A percentile compares a stretch with the other conserved stretches of the same genome.
These are phyloP conservation scores for Phytophthora rubi DNA, from an alignment of 352 stramenopile species.

Conservation along the genomic window DNA sequence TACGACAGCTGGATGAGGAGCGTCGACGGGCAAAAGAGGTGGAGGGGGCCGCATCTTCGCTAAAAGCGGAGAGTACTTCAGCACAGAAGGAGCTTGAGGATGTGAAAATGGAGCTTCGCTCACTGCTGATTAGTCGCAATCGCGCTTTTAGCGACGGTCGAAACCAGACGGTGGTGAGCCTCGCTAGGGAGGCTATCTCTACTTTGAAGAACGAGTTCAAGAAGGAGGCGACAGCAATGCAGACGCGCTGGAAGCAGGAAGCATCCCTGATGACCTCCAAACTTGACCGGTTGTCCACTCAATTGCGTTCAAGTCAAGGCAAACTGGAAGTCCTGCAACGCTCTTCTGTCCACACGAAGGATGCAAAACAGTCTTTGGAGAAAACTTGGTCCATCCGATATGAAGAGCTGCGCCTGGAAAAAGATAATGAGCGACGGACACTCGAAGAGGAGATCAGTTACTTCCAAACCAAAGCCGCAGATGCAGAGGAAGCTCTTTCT, in stretches of 20 bases:
- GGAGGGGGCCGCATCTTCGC: slow-evolving; percentile 27
- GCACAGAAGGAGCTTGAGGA: slow-evolving; percentile 49
- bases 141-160: slow-evolving; percentile 9
- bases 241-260: slow-evolving; percentile 59
- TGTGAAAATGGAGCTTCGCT: slow-evolving; percentile 49
- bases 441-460: slow-evolving; percentile 55
- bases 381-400: slow-evolving; percentile 51
- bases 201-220: slow-evolving; percentile 59
- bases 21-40: slow-evolving; percentile 40
- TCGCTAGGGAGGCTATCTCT: slow-evolving; percentile 45
- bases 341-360: slow-evolving; percentile 49
- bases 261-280: slow-evolving; percentile 38
- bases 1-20: slow-evolving; percentile 52
- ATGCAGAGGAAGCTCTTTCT: slow-evolving; percentile 44
- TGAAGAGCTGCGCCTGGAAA: slow-evolving; percentile 54
- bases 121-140: slow-evolving; percentile 20
- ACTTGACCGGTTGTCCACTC: slow-evolving; percentile 50
- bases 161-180: slow-evolving; percentile 19
- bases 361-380: slow-evolving; percentile 50
- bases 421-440: slow-evolving; percentile 41
- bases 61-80: slow-evolving; percentile 44
- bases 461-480: slow-evolving; percentile 36
- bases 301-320: slow-evolving; percentile 52
- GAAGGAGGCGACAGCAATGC: slow-evolving; percentile 37
- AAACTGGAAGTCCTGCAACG: slow-evolving; percentile 59